These are phyloP conservation scores for Pyrenochaeta sp. DNA, from an alignment of 2,329 filamentous ascomycete genomes.

Conservation along the genomic window DNA sequence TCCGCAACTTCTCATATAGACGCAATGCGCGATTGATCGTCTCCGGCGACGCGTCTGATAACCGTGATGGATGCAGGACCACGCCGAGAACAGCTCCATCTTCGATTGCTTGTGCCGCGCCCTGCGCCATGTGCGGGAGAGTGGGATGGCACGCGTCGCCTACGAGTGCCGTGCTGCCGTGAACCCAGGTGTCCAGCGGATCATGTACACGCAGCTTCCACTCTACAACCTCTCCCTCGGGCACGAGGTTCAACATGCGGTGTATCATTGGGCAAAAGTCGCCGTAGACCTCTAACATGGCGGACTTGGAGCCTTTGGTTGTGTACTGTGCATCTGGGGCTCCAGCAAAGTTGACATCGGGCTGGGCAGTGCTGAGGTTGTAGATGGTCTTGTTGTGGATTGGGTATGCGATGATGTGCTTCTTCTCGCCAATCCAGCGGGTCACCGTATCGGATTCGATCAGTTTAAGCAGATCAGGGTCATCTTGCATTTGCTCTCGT, in stretches of 20 bases:
- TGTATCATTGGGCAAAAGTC: slow-evolving; percentile 69
- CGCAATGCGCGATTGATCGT: slow-evolving; percentile 61
- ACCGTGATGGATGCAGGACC: slow-evolving; percentile 58
- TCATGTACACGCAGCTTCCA: slow-evolving; percentile 71
- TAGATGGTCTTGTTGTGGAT: slow-evolving; percentile 72
- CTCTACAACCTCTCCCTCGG: slow-evolving; percentile 70
- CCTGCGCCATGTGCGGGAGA: slow-evolving; percentile 69
- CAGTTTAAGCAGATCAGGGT: slow-evolving; percentile 72
- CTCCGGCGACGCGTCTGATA: slow-evolving; percentile 50
- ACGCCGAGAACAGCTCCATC: slow-evolving; percentile 66
- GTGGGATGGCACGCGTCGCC: slow-evolving; percentile 70
- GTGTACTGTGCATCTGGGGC: slow-evolving; percentile 68
- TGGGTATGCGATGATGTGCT: slow-evolving; percentile 81
- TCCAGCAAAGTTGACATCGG: slow-evolving; percentile 65
- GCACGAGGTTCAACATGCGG: slow-evolving; percentile 67
- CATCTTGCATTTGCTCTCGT: slow-evolving; percentile 69
- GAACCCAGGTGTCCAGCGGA: slow-evolving; percentile 68
- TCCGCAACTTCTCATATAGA: slow-evolving; percentile 64
- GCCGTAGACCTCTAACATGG: slow-evolving; percentile 66
- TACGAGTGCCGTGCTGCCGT: slow-evolving; percentile 60
- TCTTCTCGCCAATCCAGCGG: slow-evolving; percentile 77
- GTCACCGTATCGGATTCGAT: slow-evolving; percentile 72
- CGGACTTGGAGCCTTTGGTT: slow-evolving; percentile 65
- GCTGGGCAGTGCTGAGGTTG: slow-evolving; percentile 70
- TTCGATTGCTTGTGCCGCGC: slow-evolving; percentile 71